Base-by-base conservation (phyloP, 2,329 filamentous ascomycete genomes). In the Orbilia ellipsospora region DNA sequence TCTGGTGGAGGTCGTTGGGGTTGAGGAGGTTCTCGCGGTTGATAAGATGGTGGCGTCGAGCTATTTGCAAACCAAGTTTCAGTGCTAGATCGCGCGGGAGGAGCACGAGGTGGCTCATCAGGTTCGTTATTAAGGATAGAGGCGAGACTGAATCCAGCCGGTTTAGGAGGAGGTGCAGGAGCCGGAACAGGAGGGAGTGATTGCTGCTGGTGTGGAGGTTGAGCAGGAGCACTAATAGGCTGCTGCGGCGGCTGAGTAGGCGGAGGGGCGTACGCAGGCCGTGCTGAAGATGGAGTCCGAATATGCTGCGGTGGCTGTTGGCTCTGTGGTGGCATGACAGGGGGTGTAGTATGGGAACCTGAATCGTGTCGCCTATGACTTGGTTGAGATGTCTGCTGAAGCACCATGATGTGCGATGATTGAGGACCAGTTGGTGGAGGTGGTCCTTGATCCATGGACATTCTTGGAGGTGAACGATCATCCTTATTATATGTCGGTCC, bases 341-440 rank as follows among this genome's bases (percentile, higher is more conserved):
- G 56, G 16, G 70, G 63, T 1, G 70, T 59, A 26, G 36, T 57
- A 10, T 63, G 70, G 26, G 55, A 45, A 4, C 44, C 40, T n/a
- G 77, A 75, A 36, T 75, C 68, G 13, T 75, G 77, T 13, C 56
- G 48, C 66, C 77, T 70, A 51, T 74, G 73, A 18, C 64, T 59
- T 20, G 68, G 2, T 13, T 72, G 60, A 13, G 74, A 62, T 31
- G 62, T 73, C 51, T 73, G 68, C 42, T 73, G 68, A 7, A 63
- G 45, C n/a, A 68, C 63, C 31, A 77, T 65, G 12, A 73, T 45
- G 40, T 69, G 62, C 8, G 36, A 48, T 23, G 59, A 50, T 31
- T 72, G 68, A 10, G 60, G 50, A 20, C 45, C 50, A 6, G 31
- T 36, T 36, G 31, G 31, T 18, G 31, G 61, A 7, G 28, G 55